Evolutionary conservation across 768 basidiomycete genomes (phyloP).

Genomic region (Trametes maxima): DNA sequence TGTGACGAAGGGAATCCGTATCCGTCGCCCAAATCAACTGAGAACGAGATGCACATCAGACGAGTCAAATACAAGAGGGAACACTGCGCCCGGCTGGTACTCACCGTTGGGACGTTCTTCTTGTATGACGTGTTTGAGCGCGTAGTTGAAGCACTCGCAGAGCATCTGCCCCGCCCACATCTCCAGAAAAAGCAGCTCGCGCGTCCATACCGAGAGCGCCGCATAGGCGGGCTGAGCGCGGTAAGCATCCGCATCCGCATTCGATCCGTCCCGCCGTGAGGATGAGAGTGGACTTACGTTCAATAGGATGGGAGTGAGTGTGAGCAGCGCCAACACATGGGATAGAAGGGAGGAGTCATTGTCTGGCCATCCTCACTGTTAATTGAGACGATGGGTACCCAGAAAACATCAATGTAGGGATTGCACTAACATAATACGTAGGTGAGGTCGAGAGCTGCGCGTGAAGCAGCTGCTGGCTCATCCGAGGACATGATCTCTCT

Average conservation of each 20-base stretch:
- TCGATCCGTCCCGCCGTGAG: neutral
- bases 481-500: neutral
- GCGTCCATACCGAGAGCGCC: conserved; percentile 69
- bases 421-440: conserved; percentile 24
- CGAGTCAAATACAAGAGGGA: neutral
- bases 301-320: conserved; percentile 37
- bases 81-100: conserved; percentile 23
- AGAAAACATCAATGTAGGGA: neutral
- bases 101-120: conserved; percentile 69
- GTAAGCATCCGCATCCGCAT: neutral
- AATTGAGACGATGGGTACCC: neutral
- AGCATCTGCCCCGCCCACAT: conserved; percentile 84
- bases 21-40: conserved; percentile 64
- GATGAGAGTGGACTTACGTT: conserved; percentile 26
- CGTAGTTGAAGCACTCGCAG: conserved; percentile 70
- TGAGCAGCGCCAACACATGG: conserved; percentile 34
- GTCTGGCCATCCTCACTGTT: conserved; percentile 28
- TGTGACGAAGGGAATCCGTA: conserved; percentile 91
- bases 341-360: conserved; percentile 33
- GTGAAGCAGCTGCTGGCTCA: neutral
- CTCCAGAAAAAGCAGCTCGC: conserved; percentile 76
- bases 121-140: conserved; percentile 67
- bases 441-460: conserved; percentile 25
- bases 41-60: neutral
- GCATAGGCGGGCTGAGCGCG: conserved; percentile 72